phyloP scores from a whole-genome alignment of 2,329 filamentous ascomycete species.

The Trichoderma sp. region DNA sequence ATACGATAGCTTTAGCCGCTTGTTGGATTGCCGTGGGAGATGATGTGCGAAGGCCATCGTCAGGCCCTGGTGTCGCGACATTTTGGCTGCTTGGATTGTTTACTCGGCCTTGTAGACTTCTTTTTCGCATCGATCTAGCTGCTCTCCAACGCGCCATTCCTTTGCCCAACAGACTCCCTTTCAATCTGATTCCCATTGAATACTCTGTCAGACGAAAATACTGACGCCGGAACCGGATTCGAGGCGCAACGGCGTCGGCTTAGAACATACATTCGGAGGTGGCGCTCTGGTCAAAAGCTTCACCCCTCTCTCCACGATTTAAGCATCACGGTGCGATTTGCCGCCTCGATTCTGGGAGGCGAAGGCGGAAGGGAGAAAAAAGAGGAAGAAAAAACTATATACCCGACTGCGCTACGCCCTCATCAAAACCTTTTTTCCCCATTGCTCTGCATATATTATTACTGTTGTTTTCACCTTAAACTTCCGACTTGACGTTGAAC shows the following conservation, averaged over 20 bases:
- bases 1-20: slow-evolving; percentile 11
- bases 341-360: slow-evolving; percentile 3
- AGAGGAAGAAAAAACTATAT: neutral
- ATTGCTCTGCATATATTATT: neutral
- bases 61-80: slow-evolving; percentile 11
- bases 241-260: slow-evolving; percentile 13
- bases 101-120: neutral
- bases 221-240: slow-evolving; percentile 16
- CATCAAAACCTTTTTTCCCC: neutral
- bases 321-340: slow-evolving; percentile 2
- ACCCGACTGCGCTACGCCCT: slow-evolving; percentile 12
- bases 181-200: neutral
- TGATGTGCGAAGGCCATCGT: slow-evolving; percentile 6
- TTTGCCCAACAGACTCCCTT: neutral
- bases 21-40: slow-evolving; percentile 10
- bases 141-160: neutral
- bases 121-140: neutral
- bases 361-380: neutral
- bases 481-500: neutral
- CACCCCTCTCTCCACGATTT: slow-evolving; percentile 16
- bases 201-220: neutral
- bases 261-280: slow-evolving; percentile 2
- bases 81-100: neutral
- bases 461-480: neutral
- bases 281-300: slow-evolving; percentile 17